phyloP scores from a whole-genome alignment of 2,329 filamentous ascomycete genomes.

The Stenocarpella maydis region DNA sequence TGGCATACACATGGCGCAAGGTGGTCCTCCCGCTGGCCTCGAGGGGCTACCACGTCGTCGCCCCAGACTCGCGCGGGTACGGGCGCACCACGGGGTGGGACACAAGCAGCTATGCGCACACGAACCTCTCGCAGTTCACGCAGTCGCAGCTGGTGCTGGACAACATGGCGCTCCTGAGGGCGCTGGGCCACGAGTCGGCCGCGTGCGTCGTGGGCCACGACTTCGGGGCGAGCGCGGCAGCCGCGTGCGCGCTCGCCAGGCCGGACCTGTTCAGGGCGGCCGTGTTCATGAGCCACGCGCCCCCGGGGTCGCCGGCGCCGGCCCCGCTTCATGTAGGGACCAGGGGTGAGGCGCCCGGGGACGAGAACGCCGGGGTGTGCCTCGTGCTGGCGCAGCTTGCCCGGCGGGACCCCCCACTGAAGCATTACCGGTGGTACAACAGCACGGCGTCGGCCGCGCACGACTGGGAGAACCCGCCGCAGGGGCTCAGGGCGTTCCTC shows the following conservation, averaged over 20 bases:
- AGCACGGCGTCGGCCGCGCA: conserved; percentile 58
- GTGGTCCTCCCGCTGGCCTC: conserved; percentile 65
- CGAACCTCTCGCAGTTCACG: conserved; percentile 59
- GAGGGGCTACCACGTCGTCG: conserved; percentile 70
- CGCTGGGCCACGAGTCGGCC: conserved; percentile 62
- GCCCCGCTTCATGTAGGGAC: neutral
- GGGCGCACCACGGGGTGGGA: conserved; percentile 72
- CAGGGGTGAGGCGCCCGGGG: no score
- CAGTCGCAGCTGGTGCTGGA: conserved; percentile 21
- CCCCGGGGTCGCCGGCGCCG: conserved; percentile 56
- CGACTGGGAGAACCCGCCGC: conserved; percentile 48
- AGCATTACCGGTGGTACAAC: conserved; percentile 77
- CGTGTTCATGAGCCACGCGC: conserved; percentile 70
- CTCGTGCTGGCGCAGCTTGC: conserved; percentile 48
- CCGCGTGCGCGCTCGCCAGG: conserved; percentile 64
- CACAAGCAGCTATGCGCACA: conserved; percentile 64
- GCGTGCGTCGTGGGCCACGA: conserved; percentile 67
- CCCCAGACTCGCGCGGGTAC: conserved; percentile 73
- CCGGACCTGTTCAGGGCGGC: conserved; percentile 71
- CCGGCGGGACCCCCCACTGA: conserved; percentile 62
- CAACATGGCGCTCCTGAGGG: conserved; percentile 60
- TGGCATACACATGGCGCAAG: conserved; percentile 75
- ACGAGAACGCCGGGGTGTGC: accelerated
- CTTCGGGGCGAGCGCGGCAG: conserved; percentile 68
- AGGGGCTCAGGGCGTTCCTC: conserved; percentile 63